Conservation (phyloP, 139 green algal species). For the Chlamydomonas incerta region DNA sequence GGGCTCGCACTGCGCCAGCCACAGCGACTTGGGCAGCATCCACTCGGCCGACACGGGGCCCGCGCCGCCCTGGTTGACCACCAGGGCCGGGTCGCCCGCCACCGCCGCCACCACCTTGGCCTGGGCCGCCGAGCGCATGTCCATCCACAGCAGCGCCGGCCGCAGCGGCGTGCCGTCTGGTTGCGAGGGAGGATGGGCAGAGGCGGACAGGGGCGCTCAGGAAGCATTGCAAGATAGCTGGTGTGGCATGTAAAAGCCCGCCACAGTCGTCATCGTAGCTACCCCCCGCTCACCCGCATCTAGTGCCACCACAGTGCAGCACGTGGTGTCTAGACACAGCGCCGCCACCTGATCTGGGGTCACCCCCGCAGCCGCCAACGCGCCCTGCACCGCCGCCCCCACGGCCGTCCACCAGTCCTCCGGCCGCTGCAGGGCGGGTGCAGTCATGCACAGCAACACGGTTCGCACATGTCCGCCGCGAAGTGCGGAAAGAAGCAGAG, state of each 20-base stretch:
- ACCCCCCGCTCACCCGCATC: conserved; percentile 42
- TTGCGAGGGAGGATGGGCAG: background rate
- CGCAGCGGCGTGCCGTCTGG: conserved; percentile 63
- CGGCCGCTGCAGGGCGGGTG: conserved; percentile 58
- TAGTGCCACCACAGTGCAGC: conserved; percentile 86
- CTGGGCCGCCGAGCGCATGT: conserved; percentile 78
- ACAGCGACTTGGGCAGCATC: conserved; percentile 88
- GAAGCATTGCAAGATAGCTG: too few species aligned
- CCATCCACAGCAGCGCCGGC: conserved; percentile 85
- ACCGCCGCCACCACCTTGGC: conserved; percentile 64
- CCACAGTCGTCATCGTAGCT: too few species aligned
- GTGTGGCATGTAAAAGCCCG: too few species aligned
- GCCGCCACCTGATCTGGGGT: conserved; percentile 47
- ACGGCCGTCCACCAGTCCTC: conserved; percentile 79
- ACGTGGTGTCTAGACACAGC: conserved; percentile 85
- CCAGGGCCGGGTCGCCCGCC: conserved; percentile 65
- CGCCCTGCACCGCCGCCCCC: conserved; percentile 62
- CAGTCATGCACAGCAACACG: too few species aligned
- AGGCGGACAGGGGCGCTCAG: background rate
- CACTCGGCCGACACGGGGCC: conserved; percentile 83
- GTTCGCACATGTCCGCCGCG: too few species aligned
- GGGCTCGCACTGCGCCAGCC: conserved; percentile 77
- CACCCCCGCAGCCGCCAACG: conserved; percentile 50
- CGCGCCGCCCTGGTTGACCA: conserved; percentile 78
- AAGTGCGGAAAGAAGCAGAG: too few species aligned